These are phyloP conservation scores for Mycena amicta DNA, from an alignment of 768 basidiomycete genomes.

Conservation along the genomic window DNA sequence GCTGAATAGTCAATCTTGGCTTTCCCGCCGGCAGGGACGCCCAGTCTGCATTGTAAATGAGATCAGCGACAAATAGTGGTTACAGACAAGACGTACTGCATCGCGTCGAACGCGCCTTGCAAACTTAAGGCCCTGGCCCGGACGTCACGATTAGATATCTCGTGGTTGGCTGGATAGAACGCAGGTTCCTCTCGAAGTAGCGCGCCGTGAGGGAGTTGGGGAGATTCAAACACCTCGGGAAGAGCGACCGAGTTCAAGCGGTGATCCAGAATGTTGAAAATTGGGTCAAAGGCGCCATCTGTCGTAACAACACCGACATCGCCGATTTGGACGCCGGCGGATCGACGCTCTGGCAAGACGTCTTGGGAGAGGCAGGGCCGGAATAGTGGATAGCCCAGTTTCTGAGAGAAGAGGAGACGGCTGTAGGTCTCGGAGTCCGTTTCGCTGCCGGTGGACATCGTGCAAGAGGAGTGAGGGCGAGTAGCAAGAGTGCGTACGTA, in stretches of 20 bases:
- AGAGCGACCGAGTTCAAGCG: too few species aligned
- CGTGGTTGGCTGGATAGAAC: too few species aligned
- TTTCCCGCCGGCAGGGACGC: background rate
- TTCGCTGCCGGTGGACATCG: background rate
- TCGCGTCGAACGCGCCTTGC: too few species aligned
- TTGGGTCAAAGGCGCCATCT: background rate
- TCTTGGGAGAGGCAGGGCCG: background rate
- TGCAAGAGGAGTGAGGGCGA: background rate
- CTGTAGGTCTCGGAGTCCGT: background rate
- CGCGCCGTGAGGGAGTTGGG: background rate
- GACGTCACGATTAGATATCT: too few species aligned
- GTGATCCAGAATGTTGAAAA: background rate
- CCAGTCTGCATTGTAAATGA: too few species aligned
- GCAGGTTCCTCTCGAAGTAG: too few species aligned
- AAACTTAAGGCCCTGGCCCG: too few species aligned
- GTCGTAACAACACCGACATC: background rate
- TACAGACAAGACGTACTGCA: too few species aligned
- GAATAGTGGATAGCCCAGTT: background rate
- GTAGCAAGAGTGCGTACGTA: background rate
- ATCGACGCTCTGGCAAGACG: background rate
- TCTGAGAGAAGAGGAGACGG: background rate
- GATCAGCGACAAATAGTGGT: too few species aligned
- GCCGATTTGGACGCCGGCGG: background rate
- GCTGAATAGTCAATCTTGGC: background rate
- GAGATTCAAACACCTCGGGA: background rate